These are phyloP conservation scores for Silene uniflora DNA, from an alignment of 148 eudicot species.

Conservation along the genomic window DNA sequence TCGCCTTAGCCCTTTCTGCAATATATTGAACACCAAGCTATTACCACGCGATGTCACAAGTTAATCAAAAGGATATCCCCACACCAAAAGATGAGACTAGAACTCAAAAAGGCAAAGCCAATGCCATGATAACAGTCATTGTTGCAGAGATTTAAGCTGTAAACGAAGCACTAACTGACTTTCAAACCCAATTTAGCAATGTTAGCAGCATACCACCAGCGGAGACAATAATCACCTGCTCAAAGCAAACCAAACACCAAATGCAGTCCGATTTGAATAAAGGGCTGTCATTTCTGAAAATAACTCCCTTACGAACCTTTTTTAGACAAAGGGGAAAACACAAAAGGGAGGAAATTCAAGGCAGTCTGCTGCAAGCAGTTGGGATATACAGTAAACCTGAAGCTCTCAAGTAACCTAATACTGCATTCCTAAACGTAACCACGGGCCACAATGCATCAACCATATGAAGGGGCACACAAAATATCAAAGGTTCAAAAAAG, in stretches of 20 bases:
- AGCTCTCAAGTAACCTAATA: too few species aligned
- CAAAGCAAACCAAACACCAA: conserved; percentile 1
- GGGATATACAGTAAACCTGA: too few species aligned
- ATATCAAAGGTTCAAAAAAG: background rate
- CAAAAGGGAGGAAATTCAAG: too few species aligned
- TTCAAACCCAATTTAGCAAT: background rate
- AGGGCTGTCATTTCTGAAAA: too few species aligned
- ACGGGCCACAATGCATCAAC: too few species aligned
- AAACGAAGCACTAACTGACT: background rate
- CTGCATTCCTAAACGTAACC: too few species aligned
- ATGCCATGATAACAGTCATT: background rate
- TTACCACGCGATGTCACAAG: background rate
- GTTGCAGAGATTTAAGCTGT: background rate
- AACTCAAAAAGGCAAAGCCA: background rate
- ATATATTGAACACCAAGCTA: background rate
- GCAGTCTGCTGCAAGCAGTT: too few species aligned
- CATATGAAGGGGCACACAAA: background rate
- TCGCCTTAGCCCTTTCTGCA: background rate
- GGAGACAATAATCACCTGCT: background rate
- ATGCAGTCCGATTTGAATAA: background rate
- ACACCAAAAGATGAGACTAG: background rate
- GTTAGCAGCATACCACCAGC: background rate
- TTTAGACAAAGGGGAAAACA: too few species aligned
- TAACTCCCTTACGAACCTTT: too few species aligned
- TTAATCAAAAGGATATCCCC: background rate